Evolutionary conservation across 257 asterid species (phyloP).

Genomic region (Gentiana straminea): DNA sequence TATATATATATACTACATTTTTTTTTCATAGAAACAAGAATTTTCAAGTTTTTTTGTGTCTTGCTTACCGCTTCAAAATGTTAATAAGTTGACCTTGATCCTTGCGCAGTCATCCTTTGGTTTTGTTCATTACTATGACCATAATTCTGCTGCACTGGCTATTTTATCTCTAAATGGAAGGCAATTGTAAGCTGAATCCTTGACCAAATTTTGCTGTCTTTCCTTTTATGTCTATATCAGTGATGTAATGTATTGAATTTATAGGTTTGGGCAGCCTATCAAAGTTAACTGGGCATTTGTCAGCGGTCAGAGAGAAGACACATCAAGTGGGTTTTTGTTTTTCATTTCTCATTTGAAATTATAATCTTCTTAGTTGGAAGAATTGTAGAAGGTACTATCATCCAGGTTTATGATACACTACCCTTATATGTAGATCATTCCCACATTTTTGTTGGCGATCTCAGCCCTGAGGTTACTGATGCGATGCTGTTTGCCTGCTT

Average conservation of each 20-base stretch:
- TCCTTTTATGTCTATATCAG: constrained; percentile 4
- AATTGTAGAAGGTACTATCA: neutral
- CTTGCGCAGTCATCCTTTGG: constrained; percentile 42
- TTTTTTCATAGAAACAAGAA: too few species aligned
- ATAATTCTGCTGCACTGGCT: constrained; percentile 42
- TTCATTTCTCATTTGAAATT: constrained; percentile 3
- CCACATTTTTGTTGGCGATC: constrained; percentile 92
- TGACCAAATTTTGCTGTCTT: neutral
- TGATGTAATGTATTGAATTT: constrained; percentile 9
- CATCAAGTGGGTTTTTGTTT: constrained; percentile 44
- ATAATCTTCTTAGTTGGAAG: constrained; percentile 1
- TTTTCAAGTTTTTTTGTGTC: too few species aligned
- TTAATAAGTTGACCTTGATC: neutral
- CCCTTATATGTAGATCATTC: constrained; percentile 49
- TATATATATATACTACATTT: neutral
- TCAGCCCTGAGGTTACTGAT: constrained; percentile 93
- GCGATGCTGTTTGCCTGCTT: constrained; percentile 76
- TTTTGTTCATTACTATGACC: constrained; percentile 40
- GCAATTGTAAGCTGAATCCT: constrained; percentile 37
- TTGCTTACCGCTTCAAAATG: neutral
- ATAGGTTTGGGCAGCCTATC: constrained; percentile 96
- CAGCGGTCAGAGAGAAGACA: constrained; percentile 92
- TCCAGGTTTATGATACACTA: neutral
- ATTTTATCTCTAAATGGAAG: constrained; percentile 39
- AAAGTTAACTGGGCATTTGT: constrained; percentile 96